These are phyloP conservation scores for Diaporthe sp. DNA, from an alignment of 2,329 filamentous ascomycete genomes.

Conservation along the genomic window DNA sequence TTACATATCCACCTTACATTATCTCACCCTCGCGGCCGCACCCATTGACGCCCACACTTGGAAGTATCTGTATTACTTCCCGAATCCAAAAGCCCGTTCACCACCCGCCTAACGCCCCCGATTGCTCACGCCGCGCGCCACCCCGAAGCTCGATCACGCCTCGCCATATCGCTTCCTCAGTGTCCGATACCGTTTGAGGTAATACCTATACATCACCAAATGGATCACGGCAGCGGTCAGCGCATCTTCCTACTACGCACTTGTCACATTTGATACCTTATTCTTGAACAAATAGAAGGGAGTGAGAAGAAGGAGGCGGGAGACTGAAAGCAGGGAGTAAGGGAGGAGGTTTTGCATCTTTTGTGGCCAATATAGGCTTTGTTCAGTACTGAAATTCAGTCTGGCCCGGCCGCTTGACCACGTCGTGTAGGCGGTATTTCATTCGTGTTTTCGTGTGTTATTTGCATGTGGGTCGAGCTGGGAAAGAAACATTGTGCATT, in stretches of 20 bases:
- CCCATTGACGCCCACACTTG: not conserved
- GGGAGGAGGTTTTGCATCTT: not conserved
- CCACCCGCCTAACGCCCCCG: not conserved
- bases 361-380: not conserved
- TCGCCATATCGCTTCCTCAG: conserved; percentile 84
- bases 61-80: no score
- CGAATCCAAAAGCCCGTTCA: not conserved
- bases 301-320: not conserved
- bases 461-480: not conserved
- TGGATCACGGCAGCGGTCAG: conserved; percentile 26
- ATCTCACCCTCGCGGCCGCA: not conserved
- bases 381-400: not conserved
- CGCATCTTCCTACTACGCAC: not conserved
- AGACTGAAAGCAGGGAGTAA: not conserved
- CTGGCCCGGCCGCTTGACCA: conserved; percentile 24
- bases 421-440: not conserved
- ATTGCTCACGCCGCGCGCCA: not conserved
- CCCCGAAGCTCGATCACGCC: conserved; percentile 45
- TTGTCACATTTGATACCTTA: not conserved
- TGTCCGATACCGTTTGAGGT: conserved; percentile 90
- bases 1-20: not conserved
- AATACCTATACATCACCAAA: conserved; percentile 73
- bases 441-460: not conserved
- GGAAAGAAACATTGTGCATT: not conserved
- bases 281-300: conserved; percentile 2